Evolutionary conservation across 192 early-diverging fungal genomes (phyloP).

Genomic region (Coemansia sp.): DNA sequence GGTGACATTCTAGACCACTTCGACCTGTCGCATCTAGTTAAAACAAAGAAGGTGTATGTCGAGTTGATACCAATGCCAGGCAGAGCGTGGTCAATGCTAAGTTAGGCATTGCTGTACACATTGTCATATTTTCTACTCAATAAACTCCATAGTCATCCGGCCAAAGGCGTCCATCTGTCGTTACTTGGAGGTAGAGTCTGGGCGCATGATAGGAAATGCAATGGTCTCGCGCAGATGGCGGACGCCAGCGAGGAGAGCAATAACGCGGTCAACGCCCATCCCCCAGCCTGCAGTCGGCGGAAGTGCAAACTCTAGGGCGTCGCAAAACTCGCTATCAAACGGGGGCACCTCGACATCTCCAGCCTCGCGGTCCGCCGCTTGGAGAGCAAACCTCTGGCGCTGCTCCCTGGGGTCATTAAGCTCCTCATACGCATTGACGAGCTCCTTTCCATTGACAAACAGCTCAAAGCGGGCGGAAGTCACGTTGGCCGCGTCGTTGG

Average conservation of each 20-base stretch:
- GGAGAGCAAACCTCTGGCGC: slow-evolving; percentile 64
- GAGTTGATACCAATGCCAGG: neutral
- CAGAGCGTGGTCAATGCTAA: neutral
- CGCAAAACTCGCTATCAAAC: slow-evolving; percentile 73
- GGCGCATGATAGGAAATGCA: slow-evolving; percentile 69
- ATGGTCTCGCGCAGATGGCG: slow-evolving; percentile 81
- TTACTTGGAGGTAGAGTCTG: slow-evolving; percentile 3
- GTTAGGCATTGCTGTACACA: neutral
- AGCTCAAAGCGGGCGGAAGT: slow-evolving; percentile 79
- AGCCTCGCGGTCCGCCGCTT: slow-evolving; percentile 63
- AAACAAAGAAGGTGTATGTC: neutral
- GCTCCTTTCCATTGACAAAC: slow-evolving; percentile 75
- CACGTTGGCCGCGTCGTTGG: slow-evolving; percentile 29
- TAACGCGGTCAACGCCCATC: slow-evolving; percentile 84
- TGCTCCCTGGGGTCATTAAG: slow-evolving; percentile 87
- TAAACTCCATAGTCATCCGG: neutral
- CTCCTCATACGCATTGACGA: slow-evolving; percentile 89
- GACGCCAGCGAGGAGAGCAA: slow-evolving; percentile 69
- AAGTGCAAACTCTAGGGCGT: slow-evolving; percentile 80
- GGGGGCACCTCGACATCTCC: slow-evolving; percentile 81
- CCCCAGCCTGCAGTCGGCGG: slow-evolving; percentile 93
- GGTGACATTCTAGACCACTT: neutral
- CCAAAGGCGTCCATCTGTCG: neutral
- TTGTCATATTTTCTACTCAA: neutral
- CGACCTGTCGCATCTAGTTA: neutral